These are phyloP conservation scores for Teunomyces tritomae DNA, from an alignment of 805 yeast genomes.

Conservation along the genomic window DNA sequence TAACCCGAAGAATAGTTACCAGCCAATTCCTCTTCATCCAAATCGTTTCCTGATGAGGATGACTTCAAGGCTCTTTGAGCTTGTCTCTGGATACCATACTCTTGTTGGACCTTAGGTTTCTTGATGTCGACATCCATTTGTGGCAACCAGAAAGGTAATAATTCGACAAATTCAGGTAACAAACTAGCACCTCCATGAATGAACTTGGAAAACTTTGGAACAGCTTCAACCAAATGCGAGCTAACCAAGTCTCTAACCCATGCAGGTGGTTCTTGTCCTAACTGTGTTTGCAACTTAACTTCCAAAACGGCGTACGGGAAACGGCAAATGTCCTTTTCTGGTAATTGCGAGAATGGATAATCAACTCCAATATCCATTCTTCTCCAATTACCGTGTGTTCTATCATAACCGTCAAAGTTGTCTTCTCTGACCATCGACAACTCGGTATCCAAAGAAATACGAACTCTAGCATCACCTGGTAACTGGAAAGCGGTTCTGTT, in stretches of 20 bases:
- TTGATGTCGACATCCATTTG: constrained; percentile 96
- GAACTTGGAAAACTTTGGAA: constrained; percentile 95
- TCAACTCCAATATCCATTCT: constrained; percentile 98
- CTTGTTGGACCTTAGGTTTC: constrained; percentile 67
- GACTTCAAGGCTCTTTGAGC: constrained; percentile 20
- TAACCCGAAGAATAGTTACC: constrained; percentile 35
- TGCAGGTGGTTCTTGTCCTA: constrained; percentile 98
- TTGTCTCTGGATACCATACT: constrained; percentile 59
- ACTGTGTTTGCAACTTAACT: constrained; percentile 94
- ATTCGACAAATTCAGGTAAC: constrained; percentile 74
- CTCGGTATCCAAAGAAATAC: constrained; percentile 97
- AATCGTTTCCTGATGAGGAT: constrained; percentile 50
- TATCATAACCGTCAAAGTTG: constrained; percentile 86
- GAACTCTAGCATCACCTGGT: constrained; percentile 98
- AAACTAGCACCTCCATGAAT: constrained; percentile 96
- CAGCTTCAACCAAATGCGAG: constrained; percentile 94
- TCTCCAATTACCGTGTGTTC: constrained; percentile 95
- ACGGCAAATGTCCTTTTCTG: constrained; percentile 81
- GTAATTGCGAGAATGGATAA: constrained; percentile 86
- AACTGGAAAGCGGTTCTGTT: constrained; percentile 98
- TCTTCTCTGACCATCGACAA: constrained; percentile 97
- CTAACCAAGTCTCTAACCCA: constrained; percentile 94
- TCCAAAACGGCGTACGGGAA: constrained; percentile 98
- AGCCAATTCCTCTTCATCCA: constrained; percentile 68
- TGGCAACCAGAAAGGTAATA: constrained; percentile 96